These are phyloP conservation scores for Saturnispora saitoi DNA, from an alignment of 805 yeast species.

Conservation along the genomic window DNA sequence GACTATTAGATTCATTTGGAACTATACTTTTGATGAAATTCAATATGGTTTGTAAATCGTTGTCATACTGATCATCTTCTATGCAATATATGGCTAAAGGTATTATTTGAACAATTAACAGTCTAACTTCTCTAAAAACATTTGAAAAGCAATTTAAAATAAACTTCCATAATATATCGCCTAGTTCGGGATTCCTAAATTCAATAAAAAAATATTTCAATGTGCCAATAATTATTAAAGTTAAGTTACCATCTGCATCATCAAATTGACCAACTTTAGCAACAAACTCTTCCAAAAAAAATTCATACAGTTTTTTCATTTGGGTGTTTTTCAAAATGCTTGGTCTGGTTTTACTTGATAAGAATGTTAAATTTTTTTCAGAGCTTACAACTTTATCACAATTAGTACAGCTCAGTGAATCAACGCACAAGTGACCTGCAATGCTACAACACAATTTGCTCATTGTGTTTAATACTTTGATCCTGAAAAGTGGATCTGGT, in stretches of 20 bases:
- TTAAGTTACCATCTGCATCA: constrained; percentile 18
- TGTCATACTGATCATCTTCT: constrained; percentile 33
- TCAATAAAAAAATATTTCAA: constrained; percentile 44
- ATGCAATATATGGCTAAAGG: constrained; percentile 43
- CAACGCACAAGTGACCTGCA: constrained; percentile 29
- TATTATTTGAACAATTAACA: constrained; percentile 39
- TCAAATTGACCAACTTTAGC: constrained; percentile 18
- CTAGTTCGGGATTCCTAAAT: constrained; percentile 39
- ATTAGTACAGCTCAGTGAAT: constrained; percentile 27
- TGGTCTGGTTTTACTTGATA: constrained; percentile 26
- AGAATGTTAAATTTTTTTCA: constrained; percentile 9
- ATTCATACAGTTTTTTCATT: constrained; percentile 20
- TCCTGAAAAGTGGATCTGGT: constrained; percentile 5
- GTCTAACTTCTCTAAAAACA: constrained; percentile 46
- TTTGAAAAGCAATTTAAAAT: constrained; percentile 32
- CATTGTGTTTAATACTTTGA: constrained; percentile 29
- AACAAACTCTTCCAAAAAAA: constrained; percentile 17
- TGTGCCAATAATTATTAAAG: constrained; percentile 38
- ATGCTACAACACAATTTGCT: constrained; percentile 37
- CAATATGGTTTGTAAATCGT: constrained; percentile 38
- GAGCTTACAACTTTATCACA: constrained; percentile 28
- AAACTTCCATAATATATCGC: constrained; percentile 31
- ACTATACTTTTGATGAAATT: constrained; percentile 34
- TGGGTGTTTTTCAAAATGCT: constrained; percentile 13
- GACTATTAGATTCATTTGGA: constrained; percentile 22